phyloP scores from a whole-genome alignment of 352 stramenopile species.

The Pythium insidiosum region DNA sequence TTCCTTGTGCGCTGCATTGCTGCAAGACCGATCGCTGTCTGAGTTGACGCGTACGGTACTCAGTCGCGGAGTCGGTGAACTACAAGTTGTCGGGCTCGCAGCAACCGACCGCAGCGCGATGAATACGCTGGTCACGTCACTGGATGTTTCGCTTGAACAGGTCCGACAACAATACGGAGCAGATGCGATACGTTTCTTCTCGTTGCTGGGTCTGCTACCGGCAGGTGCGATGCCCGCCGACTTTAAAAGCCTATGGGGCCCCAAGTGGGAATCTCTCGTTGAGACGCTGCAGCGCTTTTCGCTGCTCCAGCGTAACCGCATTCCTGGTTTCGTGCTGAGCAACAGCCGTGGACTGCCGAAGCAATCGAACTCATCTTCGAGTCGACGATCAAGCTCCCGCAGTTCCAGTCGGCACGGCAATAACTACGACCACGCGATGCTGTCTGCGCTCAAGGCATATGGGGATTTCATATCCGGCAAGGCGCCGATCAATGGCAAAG shows the following conservation, averaged over 20 bases:
- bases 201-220: constrained; percentile 55
- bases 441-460: constrained; percentile 60
- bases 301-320: constrained; percentile 65
- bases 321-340: constrained; percentile 48
- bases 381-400: constrained; percentile 2
- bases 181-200: constrained; percentile 71
- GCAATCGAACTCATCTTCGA: constrained; percentile 7
- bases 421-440: constrained; percentile 49
- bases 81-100: constrained; percentile 55
- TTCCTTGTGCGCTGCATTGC: constrained; percentile 60
- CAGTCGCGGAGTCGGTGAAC: constrained; percentile 53
- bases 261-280: constrained; percentile 52
- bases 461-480: constrained; percentile 57
- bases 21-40: constrained; percentile 64
- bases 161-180: constrained; percentile 55
- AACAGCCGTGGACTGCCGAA: constrained; percentile 47
- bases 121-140: constrained; percentile 67
- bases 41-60: constrained; percentile 70
- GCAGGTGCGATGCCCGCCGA: constrained; percentile 68
- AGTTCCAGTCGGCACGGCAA: constrained; percentile 21
- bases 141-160: constrained; percentile 69
- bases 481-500: not conserved
- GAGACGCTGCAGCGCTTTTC: constrained; percentile 69
- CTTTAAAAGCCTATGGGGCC: constrained; percentile 68
- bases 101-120: constrained; percentile 62